Percentiles rank a stretch among this genome's conserved stretches.
These are phyloP conservation scores for Luvunga scandens DNA, from an alignment of 345 rosid species.

Conservation along the genomic window DNA sequence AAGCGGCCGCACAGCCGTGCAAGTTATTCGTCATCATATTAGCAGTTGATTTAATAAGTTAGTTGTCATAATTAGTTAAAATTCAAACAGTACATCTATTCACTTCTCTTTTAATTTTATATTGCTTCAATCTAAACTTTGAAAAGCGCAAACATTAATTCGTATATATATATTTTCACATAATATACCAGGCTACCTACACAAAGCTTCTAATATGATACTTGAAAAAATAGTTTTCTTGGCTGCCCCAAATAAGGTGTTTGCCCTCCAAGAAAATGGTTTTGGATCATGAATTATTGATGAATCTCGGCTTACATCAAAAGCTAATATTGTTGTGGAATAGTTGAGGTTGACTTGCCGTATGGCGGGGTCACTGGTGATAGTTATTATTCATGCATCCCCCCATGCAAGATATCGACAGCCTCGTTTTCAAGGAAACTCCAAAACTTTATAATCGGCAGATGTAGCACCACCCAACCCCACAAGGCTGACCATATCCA, in stretches of 20 bases:
- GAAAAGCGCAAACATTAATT: no score
- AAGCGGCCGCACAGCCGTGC: background rate
- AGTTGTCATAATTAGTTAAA: background rate
- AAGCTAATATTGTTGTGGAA: background rate
- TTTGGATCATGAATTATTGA: background rate
- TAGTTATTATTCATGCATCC: background rate
- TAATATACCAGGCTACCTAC: no score
- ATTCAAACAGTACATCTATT: background rate
- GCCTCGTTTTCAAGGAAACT: background rate
- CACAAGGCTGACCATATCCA: background rate
- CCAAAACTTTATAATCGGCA: background rate
- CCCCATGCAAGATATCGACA: background rate
- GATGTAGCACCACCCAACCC: background rate
- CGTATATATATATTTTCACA: no score
- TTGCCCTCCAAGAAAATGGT: background rate
- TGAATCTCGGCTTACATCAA: no score
- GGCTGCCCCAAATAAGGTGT: no score
- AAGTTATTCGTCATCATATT: background rate
- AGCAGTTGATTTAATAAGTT: background rate
- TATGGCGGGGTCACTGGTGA: fast-evolving
- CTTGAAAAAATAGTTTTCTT: no score
- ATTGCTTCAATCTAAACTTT: no score
- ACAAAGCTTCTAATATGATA: no score
- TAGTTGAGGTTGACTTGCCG: background rate
- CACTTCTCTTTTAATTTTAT: background rate